These are phyloP conservation scores for Ophiobolus disseminans DNA, from an alignment of 2,329 filamentous ascomycete genomes.

Conservation along the genomic window DNA sequence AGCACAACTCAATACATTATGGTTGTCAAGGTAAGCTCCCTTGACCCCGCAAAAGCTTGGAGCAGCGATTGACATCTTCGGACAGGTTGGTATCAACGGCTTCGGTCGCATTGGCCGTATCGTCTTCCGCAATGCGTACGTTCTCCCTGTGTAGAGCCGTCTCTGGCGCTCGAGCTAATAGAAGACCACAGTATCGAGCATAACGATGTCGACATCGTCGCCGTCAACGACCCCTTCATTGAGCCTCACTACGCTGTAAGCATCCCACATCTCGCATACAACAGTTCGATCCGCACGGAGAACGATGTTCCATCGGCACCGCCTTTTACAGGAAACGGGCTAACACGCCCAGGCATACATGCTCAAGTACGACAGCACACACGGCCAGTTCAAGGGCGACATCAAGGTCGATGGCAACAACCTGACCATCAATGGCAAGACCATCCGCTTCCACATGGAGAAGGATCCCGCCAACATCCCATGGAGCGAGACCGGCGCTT, in stretches of 20 bases:
- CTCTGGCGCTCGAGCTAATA: slow-evolving; percentile 25
- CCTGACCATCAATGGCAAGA: slow-evolving; percentile 92
- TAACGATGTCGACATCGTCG: slow-evolving; percentile 87
- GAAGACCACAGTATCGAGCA: slow-evolving; percentile 71
- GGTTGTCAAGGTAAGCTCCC: slow-evolving; percentile 55
- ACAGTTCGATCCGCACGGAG: not conserved
- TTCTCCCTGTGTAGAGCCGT: slow-evolving; percentile 31
- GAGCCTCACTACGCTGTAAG: slow-evolving; percentile 96
- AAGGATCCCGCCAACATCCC: slow-evolving; percentile 87
- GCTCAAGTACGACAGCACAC: slow-evolving; percentile 99
- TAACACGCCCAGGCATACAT: slow-evolving; percentile 82
- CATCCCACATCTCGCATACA: slow-evolving; percentile 39
- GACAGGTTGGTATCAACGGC: slow-evolving; percentile 95
- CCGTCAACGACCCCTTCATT: slow-evolving; percentile 99
- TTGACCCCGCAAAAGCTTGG: slow-evolving; percentile 25
- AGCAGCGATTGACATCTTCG: slow-evolving; percentile 33
- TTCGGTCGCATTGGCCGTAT: slow-evolving; percentile 99
- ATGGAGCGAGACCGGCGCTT: slow-evolving; percentile 84
- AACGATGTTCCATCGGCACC: not conserved
- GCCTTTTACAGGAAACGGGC: slow-evolving; percentile 9
- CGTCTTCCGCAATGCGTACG: slow-evolving; percentile 95
- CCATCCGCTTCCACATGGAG: slow-evolving; percentile 92
- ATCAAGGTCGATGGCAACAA: slow-evolving; percentile 75
- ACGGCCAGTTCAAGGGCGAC: slow-evolving; percentile 95
- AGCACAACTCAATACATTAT: slow-evolving; percentile 46